These are phyloP conservation scores for Podospora pseudocomata DNA, from an alignment of 495 filamentous ascomycete species.

Conservation along the genomic window DNA sequence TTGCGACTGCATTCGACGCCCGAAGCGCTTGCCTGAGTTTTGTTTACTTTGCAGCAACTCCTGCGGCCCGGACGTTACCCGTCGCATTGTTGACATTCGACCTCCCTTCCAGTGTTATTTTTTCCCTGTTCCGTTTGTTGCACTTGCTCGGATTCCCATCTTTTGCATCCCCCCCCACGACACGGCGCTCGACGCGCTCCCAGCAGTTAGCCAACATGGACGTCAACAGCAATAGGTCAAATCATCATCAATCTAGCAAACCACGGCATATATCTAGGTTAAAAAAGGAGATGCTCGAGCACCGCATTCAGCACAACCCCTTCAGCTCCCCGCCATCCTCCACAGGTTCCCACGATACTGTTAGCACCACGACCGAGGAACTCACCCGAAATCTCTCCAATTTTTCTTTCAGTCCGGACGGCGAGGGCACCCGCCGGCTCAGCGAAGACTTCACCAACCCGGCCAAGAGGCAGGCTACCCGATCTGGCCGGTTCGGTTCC, in stretches of 20 bases:
- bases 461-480: slow-evolving; percentile 21
- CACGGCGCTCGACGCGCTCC: slow-evolving; percentile 25
- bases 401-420: slow-evolving; percentile 45
- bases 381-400: slow-evolving; percentile 38
- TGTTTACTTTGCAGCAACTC: background rate
- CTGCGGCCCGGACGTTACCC: background rate
- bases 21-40: slow-evolving; percentile 2
- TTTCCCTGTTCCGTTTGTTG: slow-evolving; percentile 1
- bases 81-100: background rate
- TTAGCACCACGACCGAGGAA: slow-evolving; percentile 42
- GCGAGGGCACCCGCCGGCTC: slow-evolving; percentile 43
- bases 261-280: slow-evolving; percentile 37
- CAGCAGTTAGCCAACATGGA: slow-evolving; percentile 28
- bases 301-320: slow-evolving; percentile 39
- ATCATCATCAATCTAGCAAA: slow-evolving; percentile 25
- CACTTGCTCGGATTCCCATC: slow-evolving; percentile 11
- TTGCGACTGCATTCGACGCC: background rate
- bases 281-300: slow-evolving; percentile 36
- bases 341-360: slow-evolving; percentile 49
- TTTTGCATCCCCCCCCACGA: background rate
- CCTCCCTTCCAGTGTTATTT: background rate
- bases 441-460: slow-evolving; percentile 22
- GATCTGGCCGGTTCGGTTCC: slow-evolving; percentile 31
- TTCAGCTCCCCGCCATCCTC: slow-evolving; percentile 51
- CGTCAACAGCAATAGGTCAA: slow-evolving; percentile 32